These are phyloP conservation scores for Barnettozyma salicaria DNA, from an alignment of 805 yeast genomes.

Conservation along the genomic window DNA sequence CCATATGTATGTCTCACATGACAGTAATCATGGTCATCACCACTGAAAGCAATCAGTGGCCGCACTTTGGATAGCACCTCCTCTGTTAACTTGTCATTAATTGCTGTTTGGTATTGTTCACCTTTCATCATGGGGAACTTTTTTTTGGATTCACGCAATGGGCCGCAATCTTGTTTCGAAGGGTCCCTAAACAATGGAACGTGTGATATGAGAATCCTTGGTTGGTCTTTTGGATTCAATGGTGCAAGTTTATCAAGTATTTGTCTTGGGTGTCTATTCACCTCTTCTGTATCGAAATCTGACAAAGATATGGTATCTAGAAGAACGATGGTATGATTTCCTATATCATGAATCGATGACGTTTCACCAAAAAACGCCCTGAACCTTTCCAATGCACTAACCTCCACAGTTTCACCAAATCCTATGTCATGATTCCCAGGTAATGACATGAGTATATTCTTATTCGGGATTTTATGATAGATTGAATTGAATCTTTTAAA, in stretches of 20 bases:
- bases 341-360: slow-evolving; percentile 41
- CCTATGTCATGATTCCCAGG: slow-evolving; percentile 99
- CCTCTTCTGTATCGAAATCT: slow-evolving; percentile 40
- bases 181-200: slow-evolving; percentile 81
- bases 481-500: slow-evolving; percentile 59
- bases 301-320: slow-evolving; percentile 82
- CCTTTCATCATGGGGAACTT: slow-evolving; percentile 71
- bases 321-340: slow-evolving; percentile 68
- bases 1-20: slow-evolving; percentile 51
- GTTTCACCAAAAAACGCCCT: slow-evolving; percentile 68
- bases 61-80: slow-evolving; percentile 50
- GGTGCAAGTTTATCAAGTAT: slow-evolving; percentile 41
- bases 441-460: slow-evolving; percentile 38
- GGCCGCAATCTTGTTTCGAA: slow-evolving; percentile 62
- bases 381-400: slow-evolving; percentile 56
- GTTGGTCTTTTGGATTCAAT: slow-evolving; percentile 30
- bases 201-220: slow-evolving; percentile 72
- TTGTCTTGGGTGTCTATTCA: slow-evolving; percentile 42
- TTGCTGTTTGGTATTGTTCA: slow-evolving; percentile 84
- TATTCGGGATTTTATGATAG: slow-evolving; percentile 50
- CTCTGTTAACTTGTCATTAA: slow-evolving; percentile 54
- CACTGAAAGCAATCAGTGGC: slow-evolving; percentile 75
- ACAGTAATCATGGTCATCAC: slow-evolving; percentile 98
- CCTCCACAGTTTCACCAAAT: slow-evolving; percentile 67
- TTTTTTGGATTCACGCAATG: slow-evolving; percentile 59